These are phyloP conservation scores for Colletotrichum musicola DNA, from an alignment of 2,329 filamentous ascomycete species.

Conservation along the genomic window DNA sequence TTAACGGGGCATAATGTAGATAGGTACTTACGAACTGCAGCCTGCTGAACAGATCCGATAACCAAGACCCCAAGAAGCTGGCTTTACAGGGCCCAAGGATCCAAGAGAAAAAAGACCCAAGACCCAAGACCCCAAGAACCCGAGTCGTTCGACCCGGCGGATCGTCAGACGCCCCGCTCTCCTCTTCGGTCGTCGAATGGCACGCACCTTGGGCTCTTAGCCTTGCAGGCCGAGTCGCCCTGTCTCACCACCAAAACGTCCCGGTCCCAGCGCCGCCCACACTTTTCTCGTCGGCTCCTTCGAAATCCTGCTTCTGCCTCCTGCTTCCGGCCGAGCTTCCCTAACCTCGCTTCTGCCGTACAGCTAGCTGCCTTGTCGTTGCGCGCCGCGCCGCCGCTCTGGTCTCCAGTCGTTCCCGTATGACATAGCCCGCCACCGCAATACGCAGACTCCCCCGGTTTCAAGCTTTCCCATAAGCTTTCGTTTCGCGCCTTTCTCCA, in stretches of 20 bases:
- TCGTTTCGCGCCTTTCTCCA: conserved; percentile 10
- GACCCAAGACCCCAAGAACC: not conserved
- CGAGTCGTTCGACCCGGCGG: conserved; percentile 22
- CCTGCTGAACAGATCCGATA: not conserved
- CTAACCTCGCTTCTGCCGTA: too few species aligned
- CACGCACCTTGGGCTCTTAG: conserved; percentile 3
- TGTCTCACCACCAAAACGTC: conserved; percentile 42
- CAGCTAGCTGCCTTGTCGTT: too few species aligned
- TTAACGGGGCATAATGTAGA: too few species aligned
- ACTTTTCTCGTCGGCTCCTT: conserved; percentile 5
- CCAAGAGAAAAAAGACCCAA: too few species aligned
- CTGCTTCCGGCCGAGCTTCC: conserved; percentile 20
- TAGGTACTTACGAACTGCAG: not conserved
- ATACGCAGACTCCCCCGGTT: not conserved
- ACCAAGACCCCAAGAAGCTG: not conserved
- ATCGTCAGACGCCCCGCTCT: conserved; percentile 38
- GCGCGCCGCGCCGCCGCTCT: too few species aligned
- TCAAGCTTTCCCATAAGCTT: conserved; percentile 36
- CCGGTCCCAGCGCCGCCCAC: conserved; percentile 28
- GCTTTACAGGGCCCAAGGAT: not conserved
- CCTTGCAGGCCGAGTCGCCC: conserved; percentile 36
- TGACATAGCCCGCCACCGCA: conserved; percentile 27
- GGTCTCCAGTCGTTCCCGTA: not conserved
- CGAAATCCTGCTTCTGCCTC: conserved; percentile 9
- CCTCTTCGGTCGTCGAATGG: conserved; percentile 5